These are phyloP conservation scores for Laetiporus sulphureus DNA, from an alignment of 1,284 basidiomycete genomes.

Conservation along the genomic window DNA sequence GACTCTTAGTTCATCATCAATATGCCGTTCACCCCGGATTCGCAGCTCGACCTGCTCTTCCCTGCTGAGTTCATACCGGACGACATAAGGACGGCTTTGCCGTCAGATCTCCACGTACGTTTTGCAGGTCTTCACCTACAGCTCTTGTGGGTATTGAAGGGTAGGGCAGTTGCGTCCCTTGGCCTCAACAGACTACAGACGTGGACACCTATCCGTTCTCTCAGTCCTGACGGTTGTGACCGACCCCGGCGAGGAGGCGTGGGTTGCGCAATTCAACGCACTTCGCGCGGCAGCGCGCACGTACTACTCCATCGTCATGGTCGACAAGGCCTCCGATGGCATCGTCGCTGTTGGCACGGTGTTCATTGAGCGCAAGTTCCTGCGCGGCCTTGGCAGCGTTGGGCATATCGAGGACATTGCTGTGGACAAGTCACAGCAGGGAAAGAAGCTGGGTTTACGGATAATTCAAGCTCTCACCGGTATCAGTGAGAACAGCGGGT, in stretches of 20 bases:
- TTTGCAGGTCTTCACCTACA: too few species aligned
- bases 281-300: constrained; percentile 50
- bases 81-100: constrained; percentile 51
- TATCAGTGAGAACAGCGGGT: constrained; percentile 71
- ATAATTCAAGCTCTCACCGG: constrained; percentile 82
- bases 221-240: constrained; percentile 74
- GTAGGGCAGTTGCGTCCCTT: constrained; percentile 77
- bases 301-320: constrained; percentile 84
- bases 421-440: constrained; percentile 82
- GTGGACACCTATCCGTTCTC: constrained; percentile 83
- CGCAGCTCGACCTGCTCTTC: constrained; percentile 72
- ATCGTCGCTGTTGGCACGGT: constrained; percentile 85
- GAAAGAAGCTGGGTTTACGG: constrained; percentile 83
- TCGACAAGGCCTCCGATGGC: constrained; percentile 67
- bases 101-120: constrained; percentile 49
- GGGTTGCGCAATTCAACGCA: constrained; percentile 60
- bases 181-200: constrained; percentile 76
- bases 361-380: constrained; percentile 91
- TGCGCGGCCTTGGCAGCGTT: constrained; percentile 72
- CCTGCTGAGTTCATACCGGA: constrained; percentile 57
- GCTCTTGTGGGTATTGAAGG: constrained; percentile 2
- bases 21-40: constrained; percentile 59
- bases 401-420: constrained; percentile 99
- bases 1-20: too few species aligned
- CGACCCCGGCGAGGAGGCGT: constrained; percentile 69